Conservation (phyloP, 2,329 filamentous ascomycete species). For the Pyrenophora graminea region DNA sequence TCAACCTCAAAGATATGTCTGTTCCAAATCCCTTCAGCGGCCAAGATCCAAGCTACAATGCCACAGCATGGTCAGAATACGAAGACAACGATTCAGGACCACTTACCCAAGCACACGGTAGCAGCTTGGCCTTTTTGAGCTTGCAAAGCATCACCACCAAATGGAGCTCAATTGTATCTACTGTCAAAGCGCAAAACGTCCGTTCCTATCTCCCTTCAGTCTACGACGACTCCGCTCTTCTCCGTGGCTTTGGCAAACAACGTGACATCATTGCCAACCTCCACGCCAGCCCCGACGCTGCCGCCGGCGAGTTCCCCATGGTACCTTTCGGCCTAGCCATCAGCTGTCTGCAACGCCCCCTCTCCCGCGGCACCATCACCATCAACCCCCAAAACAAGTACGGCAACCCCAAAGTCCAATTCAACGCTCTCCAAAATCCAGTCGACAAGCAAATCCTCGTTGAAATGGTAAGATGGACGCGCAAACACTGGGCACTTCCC, state of each 20-base stretch:
- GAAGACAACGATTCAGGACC: conserved; percentile 32
- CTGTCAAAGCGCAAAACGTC: conserved; percentile 24
- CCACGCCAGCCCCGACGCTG: conserved; percentile 28
- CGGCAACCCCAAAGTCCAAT: conserved; percentile 39
- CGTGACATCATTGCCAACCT: conserved; percentile 31
- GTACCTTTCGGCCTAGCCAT: conserved; percentile 29
- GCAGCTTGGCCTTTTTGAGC: conserved; percentile 27
- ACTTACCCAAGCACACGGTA: conserved; percentile 31
- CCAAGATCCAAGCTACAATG: conserved; percentile 31
- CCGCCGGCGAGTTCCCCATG: conserved; percentile 41
- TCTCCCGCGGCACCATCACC: conserved; percentile 45
- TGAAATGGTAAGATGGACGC: conserved; percentile 43
- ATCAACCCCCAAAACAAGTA: conserved; percentile 43
- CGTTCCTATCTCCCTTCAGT: conserved; percentile 22
- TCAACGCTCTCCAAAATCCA: conserved; percentile 43
- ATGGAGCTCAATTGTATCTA: conserved; percentile 22
- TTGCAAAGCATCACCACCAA: conserved; percentile 24
- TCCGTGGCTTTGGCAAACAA: conserved; percentile 29
- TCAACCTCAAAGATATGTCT: conserved; percentile 27
- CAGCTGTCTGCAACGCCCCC: conserved; percentile 25
- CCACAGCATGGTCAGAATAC: conserved; percentile 35
- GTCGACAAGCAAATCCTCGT: conserved; percentile 43
- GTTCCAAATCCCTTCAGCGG: conserved; percentile 27
- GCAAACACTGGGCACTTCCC: conserved; percentile 38
- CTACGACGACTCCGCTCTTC: conserved; percentile 22